These are phyloP conservation scores for Cucurbita moschata DNA, from an alignment of 306 rosid genomes.

Conservation along the genomic window DNA sequence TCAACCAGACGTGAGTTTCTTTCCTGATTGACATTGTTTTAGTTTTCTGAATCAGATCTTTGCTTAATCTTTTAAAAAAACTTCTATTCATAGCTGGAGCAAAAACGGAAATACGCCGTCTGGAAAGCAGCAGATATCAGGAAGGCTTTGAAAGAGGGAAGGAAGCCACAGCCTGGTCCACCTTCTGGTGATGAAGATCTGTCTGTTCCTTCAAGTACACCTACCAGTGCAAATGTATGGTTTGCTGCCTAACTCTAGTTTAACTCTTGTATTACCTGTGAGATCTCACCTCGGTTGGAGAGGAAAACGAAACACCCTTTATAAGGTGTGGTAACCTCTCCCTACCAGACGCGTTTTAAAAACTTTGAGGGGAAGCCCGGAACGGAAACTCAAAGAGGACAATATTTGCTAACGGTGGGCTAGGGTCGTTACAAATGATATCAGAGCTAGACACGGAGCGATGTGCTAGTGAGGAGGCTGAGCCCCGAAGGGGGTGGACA, in stretches of 20 bases:
- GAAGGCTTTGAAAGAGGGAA: conserved; percentile 96
- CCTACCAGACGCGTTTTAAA: no score
- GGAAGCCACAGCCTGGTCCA: conserved; percentile 74
- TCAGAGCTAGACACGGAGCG: no score
- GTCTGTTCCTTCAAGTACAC: conserved; percentile 32
- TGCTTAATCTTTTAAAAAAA: conserved; percentile 1
- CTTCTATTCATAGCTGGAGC: conserved; percentile 64
- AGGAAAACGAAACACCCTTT: no score
- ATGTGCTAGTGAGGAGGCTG: no score
- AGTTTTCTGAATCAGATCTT: not conserved
- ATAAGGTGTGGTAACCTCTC: no score
- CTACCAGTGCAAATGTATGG: conserved; percentile 48
- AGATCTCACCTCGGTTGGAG: no score
- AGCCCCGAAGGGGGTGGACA: no score
- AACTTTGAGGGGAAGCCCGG: no score
- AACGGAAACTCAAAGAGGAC: no score
- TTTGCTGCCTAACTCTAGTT: conserved; percentile 9
- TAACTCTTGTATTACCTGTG: not conserved
- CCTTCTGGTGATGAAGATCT: conserved; percentile 86
- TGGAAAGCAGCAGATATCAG: conserved; percentile 99
- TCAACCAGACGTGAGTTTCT: conserved; percentile 79
- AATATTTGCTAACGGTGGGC: no score
- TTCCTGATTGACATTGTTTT: not conserved
- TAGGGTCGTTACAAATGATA: no score
- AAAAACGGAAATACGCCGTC: conserved; percentile 91